A percentile compares a stretch with the other conserved stretches of the same genome.
phyloP scores from a whole-genome alignment of 2,329 filamentous ascomycete genomes.

The Chaetomiaceae sp. region DNA sequence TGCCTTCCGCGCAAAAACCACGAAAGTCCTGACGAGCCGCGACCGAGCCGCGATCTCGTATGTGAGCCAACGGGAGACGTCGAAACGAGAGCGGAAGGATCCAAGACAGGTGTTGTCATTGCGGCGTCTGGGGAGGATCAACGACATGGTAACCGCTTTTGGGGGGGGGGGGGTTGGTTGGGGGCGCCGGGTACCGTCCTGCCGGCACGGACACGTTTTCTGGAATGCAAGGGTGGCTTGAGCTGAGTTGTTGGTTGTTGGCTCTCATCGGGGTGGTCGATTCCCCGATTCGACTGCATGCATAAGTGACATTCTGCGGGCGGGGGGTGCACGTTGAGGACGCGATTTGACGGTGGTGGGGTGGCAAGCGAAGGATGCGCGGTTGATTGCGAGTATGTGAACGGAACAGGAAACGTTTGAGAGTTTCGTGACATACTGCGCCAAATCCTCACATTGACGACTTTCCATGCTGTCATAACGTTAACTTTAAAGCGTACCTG shows the following conservation, averaged over 20 bases:
- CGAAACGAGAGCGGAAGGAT: neutral
- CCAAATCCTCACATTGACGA: too few species aligned
- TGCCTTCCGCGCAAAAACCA: neutral
- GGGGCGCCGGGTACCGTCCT: conserved; percentile 9
- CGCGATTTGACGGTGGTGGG: neutral
- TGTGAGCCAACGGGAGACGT: conserved; percentile 2
- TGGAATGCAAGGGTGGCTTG: neutral
- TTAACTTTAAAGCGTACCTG: too few species aligned
- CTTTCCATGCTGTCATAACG: too few species aligned
- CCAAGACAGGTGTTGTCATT: neutral
- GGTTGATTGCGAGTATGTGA: neutral
- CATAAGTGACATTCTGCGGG: too few species aligned
- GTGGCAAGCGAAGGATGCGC: neutral
- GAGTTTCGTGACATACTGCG: too few species aligned
- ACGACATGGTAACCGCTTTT: neutral
- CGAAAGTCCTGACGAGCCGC: neutral
- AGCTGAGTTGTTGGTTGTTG: neutral
- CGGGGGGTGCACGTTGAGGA: neutral
- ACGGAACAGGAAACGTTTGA: too few species aligned
- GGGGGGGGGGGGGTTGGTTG: neutral
- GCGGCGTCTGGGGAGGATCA: neutral
- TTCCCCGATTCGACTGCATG: too few species aligned
- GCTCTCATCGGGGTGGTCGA: too few species aligned
- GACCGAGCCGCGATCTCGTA: neutral
- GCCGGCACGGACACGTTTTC: conserved; percentile 2